Percentiles rank a stretch among this genome's conserved stretches.
Conservation (phyloP, 306 rosid species). For the Glycyrrhiza uralensis region DNA sequence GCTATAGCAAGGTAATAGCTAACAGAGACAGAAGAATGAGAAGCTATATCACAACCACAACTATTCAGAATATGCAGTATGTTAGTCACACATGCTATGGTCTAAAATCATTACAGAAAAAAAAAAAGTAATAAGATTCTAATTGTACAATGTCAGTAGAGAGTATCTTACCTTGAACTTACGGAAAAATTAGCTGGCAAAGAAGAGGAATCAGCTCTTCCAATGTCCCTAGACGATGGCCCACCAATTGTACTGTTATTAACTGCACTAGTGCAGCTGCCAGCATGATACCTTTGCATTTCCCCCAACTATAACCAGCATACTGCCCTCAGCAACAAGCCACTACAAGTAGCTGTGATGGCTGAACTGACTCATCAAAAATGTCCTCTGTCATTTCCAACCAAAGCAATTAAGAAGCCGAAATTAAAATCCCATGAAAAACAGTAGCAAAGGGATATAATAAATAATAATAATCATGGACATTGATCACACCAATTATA, state of each 20-base stretch:
- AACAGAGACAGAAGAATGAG: not conserved
- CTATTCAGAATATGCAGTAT: not conserved
- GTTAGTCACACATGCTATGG: not conserved
- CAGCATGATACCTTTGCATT: conserved; percentile 86
- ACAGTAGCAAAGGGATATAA: conserved; percentile 20
- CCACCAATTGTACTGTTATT: conserved; percentile 74
- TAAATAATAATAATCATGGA: too few species aligned
- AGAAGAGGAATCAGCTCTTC: conserved; percentile 81
- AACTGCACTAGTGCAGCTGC: conserved; percentile 94
- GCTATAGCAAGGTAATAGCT: not conserved
- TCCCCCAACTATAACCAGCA: conserved; percentile 86
- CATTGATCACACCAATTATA: not conserved
- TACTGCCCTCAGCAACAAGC: conserved; percentile 81
- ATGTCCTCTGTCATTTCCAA: conserved; percentile 19
- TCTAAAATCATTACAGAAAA: not conserved
- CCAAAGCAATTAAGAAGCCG: conserved; percentile 8
- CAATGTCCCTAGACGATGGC: conserved; percentile 72
- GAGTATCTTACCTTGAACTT: conserved; percentile 62
- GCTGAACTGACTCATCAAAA: conserved; percentile 35
- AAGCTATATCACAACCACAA: not conserved
- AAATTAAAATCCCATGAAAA: not conserved
- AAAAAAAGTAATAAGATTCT: not conserved
- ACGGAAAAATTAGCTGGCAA: conserved; percentile 59
- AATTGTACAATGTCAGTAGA: not conserved
- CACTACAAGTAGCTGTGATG: conserved; percentile 41